Conservation (phyloP, 2,329 filamentous ascomycete genomes). For the Didymella sp. region DNA sequence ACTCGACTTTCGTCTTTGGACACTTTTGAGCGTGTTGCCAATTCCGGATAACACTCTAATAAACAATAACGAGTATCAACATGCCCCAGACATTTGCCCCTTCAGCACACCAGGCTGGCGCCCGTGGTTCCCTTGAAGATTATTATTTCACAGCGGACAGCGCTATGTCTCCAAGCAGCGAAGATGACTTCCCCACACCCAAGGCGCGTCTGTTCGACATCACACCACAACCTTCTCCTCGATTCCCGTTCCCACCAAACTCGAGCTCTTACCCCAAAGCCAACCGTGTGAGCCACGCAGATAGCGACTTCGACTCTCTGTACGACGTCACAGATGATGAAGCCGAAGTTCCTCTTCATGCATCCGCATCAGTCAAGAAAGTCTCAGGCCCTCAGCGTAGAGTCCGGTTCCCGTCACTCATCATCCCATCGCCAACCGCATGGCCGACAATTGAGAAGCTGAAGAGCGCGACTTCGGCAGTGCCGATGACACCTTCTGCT, state of each 20-base stretch:
- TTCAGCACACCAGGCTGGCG: slow-evolving; percentile 56
- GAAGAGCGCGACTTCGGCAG: slow-evolving; percentile 64
- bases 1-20: slow-evolving; percentile 34
- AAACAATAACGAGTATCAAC: slow-evolving; percentile 44
- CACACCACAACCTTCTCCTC: slow-evolving; percentile 54
- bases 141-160: slow-evolving; percentile 51
- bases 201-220: slow-evolving; percentile 67
- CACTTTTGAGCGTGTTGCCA: slow-evolving; percentile 24
- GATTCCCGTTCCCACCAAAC: slow-evolving; percentile 59
- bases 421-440: slow-evolving; percentile 64
- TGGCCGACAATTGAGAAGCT: slow-evolving; percentile 65
- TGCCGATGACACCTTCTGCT: slow-evolving; percentile 51
- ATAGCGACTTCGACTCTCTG: slow-evolving; percentile 82
- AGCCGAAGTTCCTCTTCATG: slow-evolving; percentile 60
- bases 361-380: slow-evolving; percentile 60
- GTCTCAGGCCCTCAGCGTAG: slow-evolving; percentile 44
- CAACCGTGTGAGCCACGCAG: slow-evolving; percentile 69
- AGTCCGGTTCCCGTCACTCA: slow-evolving; percentile 63
- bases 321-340: slow-evolving; percentile 87
- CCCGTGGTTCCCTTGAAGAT: slow-evolving; percentile 68
- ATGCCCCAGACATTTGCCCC: slow-evolving; percentile 57
- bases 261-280: slow-evolving; percentile 58
- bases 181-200: slow-evolving; percentile 74
- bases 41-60: slow-evolving; percentile 29
- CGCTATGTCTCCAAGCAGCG: slow-evolving; percentile 53